These are phyloP conservation scores for Gastroboletus turbinatus DNA, from an alignment of 1,284 basidiomycete genomes.

Conservation along the genomic window DNA sequence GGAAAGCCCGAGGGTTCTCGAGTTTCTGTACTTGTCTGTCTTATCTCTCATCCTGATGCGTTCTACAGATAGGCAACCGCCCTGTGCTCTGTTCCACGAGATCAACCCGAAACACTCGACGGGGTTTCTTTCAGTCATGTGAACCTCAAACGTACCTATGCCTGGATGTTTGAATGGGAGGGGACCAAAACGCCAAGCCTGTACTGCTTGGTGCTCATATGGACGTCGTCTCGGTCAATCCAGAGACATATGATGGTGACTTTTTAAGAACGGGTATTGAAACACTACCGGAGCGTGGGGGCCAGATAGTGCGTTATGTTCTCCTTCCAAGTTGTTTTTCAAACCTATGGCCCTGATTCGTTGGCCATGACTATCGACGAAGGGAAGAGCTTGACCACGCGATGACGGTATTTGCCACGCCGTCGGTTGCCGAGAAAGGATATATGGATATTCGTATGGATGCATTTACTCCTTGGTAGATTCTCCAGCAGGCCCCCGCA, in stretches of 20 bases:
- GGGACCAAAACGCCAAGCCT: conserved; percentile 62
- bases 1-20: background rate
- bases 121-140: conserved; percentile 39
- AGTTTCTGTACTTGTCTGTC: background rate
- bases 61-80: background rate
- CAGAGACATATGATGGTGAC: conserved; percentile 39
- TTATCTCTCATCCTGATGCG: conserved; percentile 2
- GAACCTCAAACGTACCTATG: conserved; percentile 51
- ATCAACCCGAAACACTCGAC: background rate
- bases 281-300: conserved; percentile 50
- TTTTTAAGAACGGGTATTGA: conserved; percentile 50
- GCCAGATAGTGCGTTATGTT: conserved; percentile 40
- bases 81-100: conserved; percentile 9
- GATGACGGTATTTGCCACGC: conserved; percentile 41
- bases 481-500: conserved; percentile 64
- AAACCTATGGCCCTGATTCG: conserved; percentile 51
- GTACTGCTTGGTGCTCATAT: conserved; percentile 57
- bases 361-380: conserved; percentile 58
- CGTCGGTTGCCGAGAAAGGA: conserved; percentile 65
- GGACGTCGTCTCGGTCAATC: conserved; percentile 64
- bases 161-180: conserved; percentile 60
- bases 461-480: conserved; percentile 59
- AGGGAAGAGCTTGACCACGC: conserved; percentile 23
- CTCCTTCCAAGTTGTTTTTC: conserved; percentile 33
- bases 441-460: conserved; percentile 55